Evolutionary conservation across 495 filamentous ascomycete genomes (phyloP).

Genomic region (Echria macrotheca): DNA sequence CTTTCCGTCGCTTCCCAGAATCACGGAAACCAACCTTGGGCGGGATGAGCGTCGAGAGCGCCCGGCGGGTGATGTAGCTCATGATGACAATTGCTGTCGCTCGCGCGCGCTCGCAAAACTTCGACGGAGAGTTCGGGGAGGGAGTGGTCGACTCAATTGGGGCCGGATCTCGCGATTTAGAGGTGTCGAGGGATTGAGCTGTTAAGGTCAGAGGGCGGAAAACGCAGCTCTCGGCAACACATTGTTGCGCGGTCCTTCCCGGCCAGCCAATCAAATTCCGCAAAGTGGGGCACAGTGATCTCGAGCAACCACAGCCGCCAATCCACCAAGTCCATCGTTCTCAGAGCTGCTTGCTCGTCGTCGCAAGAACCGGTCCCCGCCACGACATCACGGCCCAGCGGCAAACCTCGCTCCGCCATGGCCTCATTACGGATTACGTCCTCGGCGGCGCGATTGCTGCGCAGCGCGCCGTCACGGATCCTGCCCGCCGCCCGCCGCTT

Average conservation of each 20-base stretch:
- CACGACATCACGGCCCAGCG: too few relatives aligned
- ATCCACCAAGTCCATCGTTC: not conserved
- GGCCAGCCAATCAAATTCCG: constrained; percentile 21
- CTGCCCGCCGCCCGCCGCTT: constrained; percentile 41
- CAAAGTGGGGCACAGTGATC: constrained; percentile 17
- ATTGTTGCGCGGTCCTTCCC: constrained; percentile 32
- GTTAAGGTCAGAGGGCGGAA: constrained; percentile 22
- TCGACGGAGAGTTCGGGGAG: constrained; percentile 11
- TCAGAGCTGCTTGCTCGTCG: too few relatives aligned
- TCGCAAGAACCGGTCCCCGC: too few relatives aligned
- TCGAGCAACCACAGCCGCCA: constrained; percentile 13
- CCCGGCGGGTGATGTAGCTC: constrained; percentile 83
- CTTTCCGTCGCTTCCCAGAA: not conserved
- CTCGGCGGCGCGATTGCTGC: constrained; percentile 40
- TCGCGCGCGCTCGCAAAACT: constrained; percentile 21
- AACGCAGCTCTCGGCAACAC: constrained; percentile 26
- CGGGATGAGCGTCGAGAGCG: constrained; percentile 95
- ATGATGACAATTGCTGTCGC: constrained; percentile 54
- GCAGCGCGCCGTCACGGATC: constrained; percentile 35
- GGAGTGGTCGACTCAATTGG: constrained; percentile 20
- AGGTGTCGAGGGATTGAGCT: constrained; percentile 14
- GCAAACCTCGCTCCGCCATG: too few relatives aligned
- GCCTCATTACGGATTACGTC: constrained; percentile 36
- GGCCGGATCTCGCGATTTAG: constrained; percentile 1
- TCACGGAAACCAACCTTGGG: constrained; percentile 69